Evolutionary conservation across 345 rosid species (phyloP), one percentile per base, ranked within the genome.

Genomic region (Gynandropsis gynandra): DNA sequence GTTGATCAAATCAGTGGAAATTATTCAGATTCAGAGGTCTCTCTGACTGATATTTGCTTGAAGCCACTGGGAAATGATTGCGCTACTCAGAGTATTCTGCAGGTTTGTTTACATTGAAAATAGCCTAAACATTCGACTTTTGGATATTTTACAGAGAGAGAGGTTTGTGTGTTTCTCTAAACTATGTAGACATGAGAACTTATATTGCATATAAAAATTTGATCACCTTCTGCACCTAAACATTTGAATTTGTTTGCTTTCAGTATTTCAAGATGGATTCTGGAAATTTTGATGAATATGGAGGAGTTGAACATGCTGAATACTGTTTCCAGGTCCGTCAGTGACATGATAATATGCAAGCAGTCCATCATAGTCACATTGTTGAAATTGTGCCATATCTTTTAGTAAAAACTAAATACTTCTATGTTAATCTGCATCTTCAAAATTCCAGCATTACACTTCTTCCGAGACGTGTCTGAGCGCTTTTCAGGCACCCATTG

Each of bases 401-500:
- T n/a, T 48, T 7, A 34, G 56, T 31, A 19, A 36, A 51, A 55
- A 52, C 5, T 52, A 50, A 19, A 46, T 31, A 27, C 44, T 53
- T 29, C 47, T 52, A 37, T 59, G 60, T 58, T 35, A 21, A 8
- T 20, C 19, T 32, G 41, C 45, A 7, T 62, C 31, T 65, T 51
- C 50, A 61, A 46, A 5, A 35, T 13, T 70, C 53, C 83, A 90
- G 98, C 98, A 90, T 72, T 90, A 72, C 72, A 80, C 96, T 49
- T 79, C 96, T 52, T 61, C 93, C 56, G 98, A 84, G 47, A 44
- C 69, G 47, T 90, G 98, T 63, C 48, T 78, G 73, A 84, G 96
- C 64, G 96, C 98, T 59, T 90, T 87, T 71, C 60, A 90, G 71
- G 98, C 82, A 32, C 98, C 98, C 38, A 81, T 87, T 63, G 96